Percentiles rank a stretch among this genome's conserved stretches.
phyloP scores from a whole-genome alignment of 2,329 filamentous ascomycete genomes.

The Fusarium nisikadoi region DNA sequence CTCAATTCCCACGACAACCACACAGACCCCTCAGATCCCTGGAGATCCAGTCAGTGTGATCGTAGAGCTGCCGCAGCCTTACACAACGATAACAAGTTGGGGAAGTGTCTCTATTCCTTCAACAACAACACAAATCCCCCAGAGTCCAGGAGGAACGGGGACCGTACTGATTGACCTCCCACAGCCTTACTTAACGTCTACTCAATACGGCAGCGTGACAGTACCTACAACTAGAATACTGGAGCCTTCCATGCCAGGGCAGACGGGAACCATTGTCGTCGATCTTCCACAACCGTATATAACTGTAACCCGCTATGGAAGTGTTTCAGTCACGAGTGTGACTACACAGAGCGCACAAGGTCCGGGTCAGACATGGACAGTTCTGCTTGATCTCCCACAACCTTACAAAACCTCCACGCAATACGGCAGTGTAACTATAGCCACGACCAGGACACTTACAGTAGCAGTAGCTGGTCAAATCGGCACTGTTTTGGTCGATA shows the following conservation, averaged over 20 bases:
- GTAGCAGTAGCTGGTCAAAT: neutral
- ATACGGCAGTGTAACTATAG: neutral
- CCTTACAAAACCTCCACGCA: neutral
- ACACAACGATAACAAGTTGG: too few species aligned
- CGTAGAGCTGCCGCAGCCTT: too few species aligned
- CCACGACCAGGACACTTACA: neutral
- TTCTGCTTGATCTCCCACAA: constrained; percentile 1
- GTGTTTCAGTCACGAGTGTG: neutral
- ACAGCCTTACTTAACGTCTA: neutral
- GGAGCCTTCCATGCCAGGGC: neutral
- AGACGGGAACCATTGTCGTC: constrained; percentile 4
- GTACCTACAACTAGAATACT: neutral
- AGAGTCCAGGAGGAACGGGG: neutral
- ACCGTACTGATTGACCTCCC: constrained; percentile 6
- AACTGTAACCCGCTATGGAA: neutral
- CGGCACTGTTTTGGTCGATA: neutral
- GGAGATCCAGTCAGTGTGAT: neutral
- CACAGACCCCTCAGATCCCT: neutral
- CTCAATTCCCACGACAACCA: neutral
- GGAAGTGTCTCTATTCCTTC: neutral
- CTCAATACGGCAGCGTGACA: neutral
- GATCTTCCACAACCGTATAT: neutral
- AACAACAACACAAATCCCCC: neutral
- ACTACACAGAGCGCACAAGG: neutral
- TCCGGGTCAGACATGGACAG: neutral